phyloP scores from a whole-genome alignment of 805 yeast genomes.

The Tetrapisispora iriomotensis region DNA sequence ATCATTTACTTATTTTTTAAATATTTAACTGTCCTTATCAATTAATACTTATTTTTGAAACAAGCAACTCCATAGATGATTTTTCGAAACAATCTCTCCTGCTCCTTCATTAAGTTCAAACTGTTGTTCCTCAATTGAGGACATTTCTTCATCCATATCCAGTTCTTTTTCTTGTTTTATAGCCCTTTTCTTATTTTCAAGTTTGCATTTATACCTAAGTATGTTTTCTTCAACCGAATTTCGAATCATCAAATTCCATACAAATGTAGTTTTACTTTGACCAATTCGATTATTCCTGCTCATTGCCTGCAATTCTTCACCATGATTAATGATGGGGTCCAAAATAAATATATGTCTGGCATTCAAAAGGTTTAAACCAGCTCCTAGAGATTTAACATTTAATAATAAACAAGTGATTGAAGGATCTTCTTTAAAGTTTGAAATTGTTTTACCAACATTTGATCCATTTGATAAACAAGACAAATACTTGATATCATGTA shows the following conservation, averaged over 20 bases:
- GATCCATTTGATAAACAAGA: slow-evolving; percentile 34
- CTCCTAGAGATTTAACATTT: slow-evolving; percentile 78
- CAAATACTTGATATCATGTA: slow-evolving; percentile 42
- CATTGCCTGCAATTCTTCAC: slow-evolving; percentile 84
- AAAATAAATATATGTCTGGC: slow-evolving; percentile 88
- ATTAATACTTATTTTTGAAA: slow-evolving; percentile 11
- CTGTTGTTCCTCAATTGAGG: slow-evolving; percentile 14
- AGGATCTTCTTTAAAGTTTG: slow-evolving; percentile 49
- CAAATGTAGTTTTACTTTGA: slow-evolving; percentile 68
- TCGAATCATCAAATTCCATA: slow-evolving; percentile 83
- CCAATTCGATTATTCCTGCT: slow-evolving; percentile 91
- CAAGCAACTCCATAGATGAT: slow-evolving; percentile 27
- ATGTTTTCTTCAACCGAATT: slow-evolving; percentile 87
- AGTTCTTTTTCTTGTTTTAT: slow-evolving; percentile 2
- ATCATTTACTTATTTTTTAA: neutral
- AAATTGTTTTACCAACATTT: slow-evolving; percentile 23
- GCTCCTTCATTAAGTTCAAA: slow-evolving; percentile 21
- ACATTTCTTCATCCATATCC: slow-evolving; percentile 3
- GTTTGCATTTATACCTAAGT: slow-evolving; percentile 31
- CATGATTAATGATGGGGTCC: slow-evolving; percentile 84
- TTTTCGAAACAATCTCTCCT: slow-evolving; percentile 21
- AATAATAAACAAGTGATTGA: slow-evolving; percentile 73
- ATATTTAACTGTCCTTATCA: neutral
- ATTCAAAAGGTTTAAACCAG: slow-evolving; percentile 84
- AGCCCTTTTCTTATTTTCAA: slow-evolving; percentile 16